Evolutionary conservation across 106 monocot genomes (phyloP).

Genomic region (Iris macrosiphon): DNA sequence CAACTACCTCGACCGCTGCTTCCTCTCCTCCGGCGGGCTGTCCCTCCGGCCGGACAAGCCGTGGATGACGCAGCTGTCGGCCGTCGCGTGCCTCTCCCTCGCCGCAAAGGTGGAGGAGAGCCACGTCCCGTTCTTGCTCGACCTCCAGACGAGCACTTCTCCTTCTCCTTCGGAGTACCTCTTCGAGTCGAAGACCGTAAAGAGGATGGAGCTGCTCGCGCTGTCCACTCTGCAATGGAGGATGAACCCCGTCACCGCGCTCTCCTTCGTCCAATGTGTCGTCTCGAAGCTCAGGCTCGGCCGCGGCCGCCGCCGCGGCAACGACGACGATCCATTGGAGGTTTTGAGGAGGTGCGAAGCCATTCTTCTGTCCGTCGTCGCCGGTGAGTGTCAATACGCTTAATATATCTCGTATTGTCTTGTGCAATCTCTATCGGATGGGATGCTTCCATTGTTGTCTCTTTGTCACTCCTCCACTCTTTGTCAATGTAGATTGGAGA

Average conservation of each 20-base stretch:
- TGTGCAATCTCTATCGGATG: no score
- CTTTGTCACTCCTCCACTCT: no score
- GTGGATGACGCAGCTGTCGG: constrained; percentile 50
- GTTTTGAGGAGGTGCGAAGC: constrained; percentile 28
- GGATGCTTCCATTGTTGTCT: no score
- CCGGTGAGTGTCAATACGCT: constrained; percentile 50
- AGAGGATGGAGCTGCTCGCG: constrained; percentile 79
- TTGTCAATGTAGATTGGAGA: constrained; percentile 64
- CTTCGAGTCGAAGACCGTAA: constrained; percentile 68
- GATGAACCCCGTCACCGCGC: constrained; percentile 68
- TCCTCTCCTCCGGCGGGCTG: constrained; percentile 21
- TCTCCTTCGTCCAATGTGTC: constrained; percentile 44
- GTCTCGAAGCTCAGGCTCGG: neutral
- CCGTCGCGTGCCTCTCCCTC: constrained; percentile 56
- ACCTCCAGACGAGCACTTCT: constrained; percentile 33
- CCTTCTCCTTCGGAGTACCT: constrained; percentile 21
- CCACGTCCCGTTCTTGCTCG: constrained; percentile 63
- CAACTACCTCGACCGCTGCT: constrained; percentile 62
- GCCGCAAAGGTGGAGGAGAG: constrained; percentile 89
- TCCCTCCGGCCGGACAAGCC: constrained; percentile 25
- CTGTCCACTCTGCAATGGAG: constrained; percentile 64
- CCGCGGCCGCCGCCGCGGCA: neutral
- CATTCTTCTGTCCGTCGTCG: constrained; percentile 23
- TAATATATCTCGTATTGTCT: no score
- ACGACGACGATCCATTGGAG: no score